A percentile compares a stretch with the other conserved stretches of the same genome.
Conservation (phyloP, 768 basidiomycete species). For the Saitozyma sp. region DNA sequence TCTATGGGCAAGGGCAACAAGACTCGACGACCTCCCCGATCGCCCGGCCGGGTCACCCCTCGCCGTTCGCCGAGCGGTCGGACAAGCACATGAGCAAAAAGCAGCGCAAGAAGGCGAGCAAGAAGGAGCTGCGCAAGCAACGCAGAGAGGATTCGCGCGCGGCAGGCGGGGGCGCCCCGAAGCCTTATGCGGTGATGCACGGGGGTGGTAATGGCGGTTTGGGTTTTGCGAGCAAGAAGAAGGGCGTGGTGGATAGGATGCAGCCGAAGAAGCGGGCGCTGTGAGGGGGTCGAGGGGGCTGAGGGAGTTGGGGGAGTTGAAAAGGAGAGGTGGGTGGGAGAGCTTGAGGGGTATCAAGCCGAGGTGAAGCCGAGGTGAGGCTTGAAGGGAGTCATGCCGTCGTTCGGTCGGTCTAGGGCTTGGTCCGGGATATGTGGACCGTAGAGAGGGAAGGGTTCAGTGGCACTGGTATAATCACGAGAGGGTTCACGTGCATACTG, state of each 20-base stretch:
- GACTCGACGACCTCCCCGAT: constrained; percentile 13
- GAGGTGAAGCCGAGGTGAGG: too few species aligned
- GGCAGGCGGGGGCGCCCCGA: neutral
- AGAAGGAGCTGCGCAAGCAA: constrained; percentile 7
- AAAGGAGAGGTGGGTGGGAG: too few species aligned
- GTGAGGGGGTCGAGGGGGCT: too few species aligned
- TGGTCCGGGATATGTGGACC: too few species aligned
- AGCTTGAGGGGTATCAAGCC: too few species aligned
- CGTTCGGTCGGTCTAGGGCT: too few species aligned
- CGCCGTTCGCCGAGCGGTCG: neutral
- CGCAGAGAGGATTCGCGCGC: neutral
- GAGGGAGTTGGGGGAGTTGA: too few species aligned
- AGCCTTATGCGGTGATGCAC: neutral
- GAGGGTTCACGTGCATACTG: too few species aligned
- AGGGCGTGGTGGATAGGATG: constrained; percentile 1
- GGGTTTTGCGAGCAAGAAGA: constrained; percentile 3
- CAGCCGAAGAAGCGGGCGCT: neutral
- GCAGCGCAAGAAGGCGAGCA: constrained; percentile 7
- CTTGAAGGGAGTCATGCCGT: too few species aligned
- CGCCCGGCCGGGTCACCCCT: constrained; percentile 7
- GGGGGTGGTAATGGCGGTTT: neutral
- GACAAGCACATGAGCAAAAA: constrained; percentile 10
- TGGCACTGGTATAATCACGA: too few species aligned
- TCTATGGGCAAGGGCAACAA: constrained; percentile 1
- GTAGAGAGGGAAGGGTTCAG: too few species aligned